phyloP scores from a whole-genome alignment of 768 basidiomycete genomes.

The Calocera viscosa region DNA sequence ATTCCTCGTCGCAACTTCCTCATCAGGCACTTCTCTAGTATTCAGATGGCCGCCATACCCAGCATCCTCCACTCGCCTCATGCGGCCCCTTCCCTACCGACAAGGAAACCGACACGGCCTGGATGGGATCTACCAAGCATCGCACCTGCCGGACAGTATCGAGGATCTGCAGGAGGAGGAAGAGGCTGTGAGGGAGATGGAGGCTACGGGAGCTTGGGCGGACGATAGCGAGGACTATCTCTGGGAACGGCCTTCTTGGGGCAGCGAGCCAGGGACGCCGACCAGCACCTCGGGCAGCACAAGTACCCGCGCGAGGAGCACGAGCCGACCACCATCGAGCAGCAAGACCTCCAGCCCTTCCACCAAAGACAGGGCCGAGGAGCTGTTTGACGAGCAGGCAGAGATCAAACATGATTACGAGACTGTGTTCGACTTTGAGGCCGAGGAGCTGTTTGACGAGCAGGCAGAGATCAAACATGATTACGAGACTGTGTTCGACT shows the following conservation, averaged over 20 bases:
- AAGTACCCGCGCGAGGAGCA: too few relatives aligned
- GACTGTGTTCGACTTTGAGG: background rate
- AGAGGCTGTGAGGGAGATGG: slow-evolving; percentile 19
- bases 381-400: background rate
- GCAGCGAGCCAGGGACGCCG: background rate
- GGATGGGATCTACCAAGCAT: slow-evolving; percentile 16
- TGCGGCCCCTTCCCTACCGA: slow-evolving; percentile 51
- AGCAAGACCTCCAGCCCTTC: too few relatives aligned
- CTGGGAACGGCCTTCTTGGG: background rate
- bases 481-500: slow-evolving; percentile 50
- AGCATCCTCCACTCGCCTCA: slow-evolving; percentile 48
- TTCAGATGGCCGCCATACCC: slow-evolving; percentile 79
- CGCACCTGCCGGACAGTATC: slow-evolving; percentile 13
- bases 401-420: slow-evolving; percentile 1
- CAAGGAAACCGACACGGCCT: slow-evolving; percentile 58
- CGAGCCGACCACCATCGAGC: too few relatives aligned
- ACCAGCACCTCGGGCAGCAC: too few relatives aligned
- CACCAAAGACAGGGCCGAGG: too few relatives aligned
- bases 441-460: too few relatives aligned
- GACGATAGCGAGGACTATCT: slow-evolving; percentile 13
- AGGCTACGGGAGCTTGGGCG: slow-evolving; percentile 17
- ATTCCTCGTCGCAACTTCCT: slow-evolving; percentile 64
- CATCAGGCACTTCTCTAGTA: slow-evolving; percentile 64
- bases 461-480: slow-evolving; percentile 6
- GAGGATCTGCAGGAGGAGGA: slow-evolving; percentile 6